Conservation (phyloP, 208 protist species). For the Acanthamoeba lenticulata region DNA sequence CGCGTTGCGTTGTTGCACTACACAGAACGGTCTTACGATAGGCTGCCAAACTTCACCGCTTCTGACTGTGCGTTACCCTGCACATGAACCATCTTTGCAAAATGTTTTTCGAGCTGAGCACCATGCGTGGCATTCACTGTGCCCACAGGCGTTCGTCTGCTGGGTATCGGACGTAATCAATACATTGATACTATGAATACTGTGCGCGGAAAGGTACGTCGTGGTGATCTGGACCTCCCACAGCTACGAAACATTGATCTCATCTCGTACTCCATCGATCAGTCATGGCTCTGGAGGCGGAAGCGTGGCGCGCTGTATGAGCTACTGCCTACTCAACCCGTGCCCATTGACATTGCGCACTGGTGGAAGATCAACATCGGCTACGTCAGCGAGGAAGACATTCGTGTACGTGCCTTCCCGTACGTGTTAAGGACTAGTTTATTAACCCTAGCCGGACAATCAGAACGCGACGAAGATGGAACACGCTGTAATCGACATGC, state of each 20-base stretch:
- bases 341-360: constrained; percentile 81
- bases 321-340: constrained; percentile 79
- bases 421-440: neutral
- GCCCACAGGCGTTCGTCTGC: constrained; percentile 88
- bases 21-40: constrained; percentile 92
- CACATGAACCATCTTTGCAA: neutral
- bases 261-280: too few species aligned
- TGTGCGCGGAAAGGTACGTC: constrained; percentile 90
- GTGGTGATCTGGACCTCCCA: neutral
- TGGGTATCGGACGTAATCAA: constrained; percentile 97
- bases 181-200: constrained; percentile 97
- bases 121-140: too few species aligned
- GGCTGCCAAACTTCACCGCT: constrained; percentile 97
- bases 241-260: too few species aligned
- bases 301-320: constrained; percentile 76
- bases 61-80: constrained; percentile 87
- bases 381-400: constrained; percentile 79
- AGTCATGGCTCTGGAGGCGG: constrained; percentile 79
- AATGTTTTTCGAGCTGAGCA: too few species aligned
- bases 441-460: neutral
- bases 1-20: neutral
- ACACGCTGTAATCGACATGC: constrained; percentile 69
- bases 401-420: constrained; percentile 26
- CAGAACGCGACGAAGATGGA: constrained; percentile 63
- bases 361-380: constrained; percentile 86